phyloP scores from a whole-genome alignment of 257 asterid species.

The Gynochthodes officinalis region DNA sequence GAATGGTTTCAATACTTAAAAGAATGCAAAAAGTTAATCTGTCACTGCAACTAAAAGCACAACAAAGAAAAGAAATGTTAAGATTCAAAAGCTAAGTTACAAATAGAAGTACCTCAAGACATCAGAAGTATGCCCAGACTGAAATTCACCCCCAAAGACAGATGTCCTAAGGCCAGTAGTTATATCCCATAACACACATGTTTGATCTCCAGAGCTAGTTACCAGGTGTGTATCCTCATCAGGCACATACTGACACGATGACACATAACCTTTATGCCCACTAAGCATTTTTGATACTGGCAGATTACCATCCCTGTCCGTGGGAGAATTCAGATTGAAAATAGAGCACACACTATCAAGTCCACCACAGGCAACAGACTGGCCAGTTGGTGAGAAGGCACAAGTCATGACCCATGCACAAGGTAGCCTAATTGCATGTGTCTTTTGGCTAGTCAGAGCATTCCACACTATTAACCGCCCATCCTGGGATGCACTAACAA shows the following conservation, averaged over 20 bases:
- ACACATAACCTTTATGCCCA: slow-evolving; percentile 95
- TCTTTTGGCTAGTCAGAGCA: slow-evolving; percentile 97
- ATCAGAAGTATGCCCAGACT: slow-evolving; percentile 93
- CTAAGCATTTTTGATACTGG: slow-evolving; percentile 80
- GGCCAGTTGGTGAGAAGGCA: slow-evolving; percentile 93
- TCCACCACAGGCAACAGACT: slow-evolving; percentile 96
- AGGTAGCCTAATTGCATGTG: slow-evolving; percentile 89
- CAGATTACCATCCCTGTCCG: slow-evolving; percentile 78
- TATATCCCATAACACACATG: slow-evolving; percentile 96
- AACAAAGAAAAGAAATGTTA: neutral
- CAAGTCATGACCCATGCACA: slow-evolving; percentile 99
- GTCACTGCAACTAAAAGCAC: slow-evolving; percentile 1
- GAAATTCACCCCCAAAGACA: slow-evolving; percentile 96
- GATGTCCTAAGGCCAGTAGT: slow-evolving; percentile 91
- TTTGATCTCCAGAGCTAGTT: slow-evolving; percentile 95
- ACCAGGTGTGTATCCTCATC: slow-evolving; percentile 85
- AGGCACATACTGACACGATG: slow-evolving; percentile 94
- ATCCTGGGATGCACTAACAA: slow-evolving; percentile 98
- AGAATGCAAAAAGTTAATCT: neutral
- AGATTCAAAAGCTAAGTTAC: neutral
- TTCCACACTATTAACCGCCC: slow-evolving; percentile 97
- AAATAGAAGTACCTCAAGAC: slow-evolving; percentile 59
- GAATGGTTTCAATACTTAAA: slow-evolving; percentile 9
- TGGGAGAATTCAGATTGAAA: slow-evolving; percentile 80
- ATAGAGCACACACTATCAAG: slow-evolving; percentile 93